Conservation (phyloP, 768 basidiomycete genomes). For the Lactarius tabidus region DNA sequence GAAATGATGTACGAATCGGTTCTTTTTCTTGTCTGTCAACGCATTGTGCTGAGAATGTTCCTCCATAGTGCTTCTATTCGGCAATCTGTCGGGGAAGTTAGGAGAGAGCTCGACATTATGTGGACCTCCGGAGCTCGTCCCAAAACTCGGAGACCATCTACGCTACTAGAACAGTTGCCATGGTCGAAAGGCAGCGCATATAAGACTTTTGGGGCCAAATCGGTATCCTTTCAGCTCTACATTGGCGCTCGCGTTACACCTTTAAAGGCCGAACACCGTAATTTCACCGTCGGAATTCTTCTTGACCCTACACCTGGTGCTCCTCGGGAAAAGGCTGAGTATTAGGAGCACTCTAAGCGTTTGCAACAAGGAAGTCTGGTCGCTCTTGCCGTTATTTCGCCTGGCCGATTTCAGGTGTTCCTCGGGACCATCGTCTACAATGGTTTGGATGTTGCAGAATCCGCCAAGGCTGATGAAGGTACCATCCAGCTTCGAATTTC, state of each 20-base stretch:
- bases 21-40: neutral
- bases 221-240: constrained; percentile 60
- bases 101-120: constrained; percentile 24
- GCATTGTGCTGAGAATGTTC: neutral
- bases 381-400: constrained; percentile 45
- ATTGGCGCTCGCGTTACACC: constrained; percentile 47
- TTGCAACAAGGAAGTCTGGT: constrained; percentile 61
- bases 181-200: constrained; percentile 57
- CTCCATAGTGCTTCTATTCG: constrained; percentile 25
- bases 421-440: constrained; percentile 51
- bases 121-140: neutral
- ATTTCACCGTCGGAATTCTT: constrained; percentile 44
- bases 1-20: constrained; percentile 54
- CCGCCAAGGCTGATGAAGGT: constrained; percentile 34
- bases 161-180: constrained; percentile 45
- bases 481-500: constrained; percentile 46
- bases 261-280: constrained; percentile 47
- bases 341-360: constrained; percentile 57
- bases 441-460: constrained; percentile 43
- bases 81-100: constrained; percentile 22
- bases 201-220: constrained; percentile 41
- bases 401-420: constrained; percentile 35
- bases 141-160: constrained; percentile 27
- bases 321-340: constrained; percentile 44
- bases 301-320: constrained; percentile 54